Evolutionary conservation across 2,329 filamentous ascomycete species (phyloP), one percentile per base, ranked within the genome.

Genomic region (Fusarium paranaense): DNA sequence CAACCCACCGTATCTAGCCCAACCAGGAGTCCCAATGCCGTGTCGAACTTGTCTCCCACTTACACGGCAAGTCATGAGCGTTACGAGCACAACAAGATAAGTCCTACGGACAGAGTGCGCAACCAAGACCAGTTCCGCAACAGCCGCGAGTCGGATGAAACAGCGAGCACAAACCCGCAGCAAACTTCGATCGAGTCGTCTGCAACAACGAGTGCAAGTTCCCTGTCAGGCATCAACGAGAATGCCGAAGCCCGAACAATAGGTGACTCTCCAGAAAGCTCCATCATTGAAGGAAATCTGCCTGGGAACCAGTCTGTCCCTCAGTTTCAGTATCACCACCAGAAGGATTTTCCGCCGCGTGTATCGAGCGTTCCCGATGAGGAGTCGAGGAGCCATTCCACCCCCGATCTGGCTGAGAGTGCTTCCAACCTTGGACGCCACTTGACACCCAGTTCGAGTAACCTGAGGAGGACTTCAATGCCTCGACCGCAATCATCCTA

Each of bases 401-500:
- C 83, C 60, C 86, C 88, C 2, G 88, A 90, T 65, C 80, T 89
- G 50, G 80, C 82, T 6, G 90, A 92, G 35, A 83, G 85, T 64
- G 86, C 82, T 33, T 81, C 85, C 4, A 83, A 85, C 37, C 87
- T 90, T 69, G 89, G 90, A 72, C 90, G 91, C 56, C 90, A 92
- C 80, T 83, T 94, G 38, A 91, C 91, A 4, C 91, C 89, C 27
- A 90, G 83, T 52, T 87, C 88, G 14, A 84, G 86, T 77, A 85
- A 86, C 77, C 85, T 88, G 74, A 85, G 87, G 77, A 85, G 90
- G 78, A 90, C 86, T 68, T 90, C 90, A 16, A 80, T 93, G 71
- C 88, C 89, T 45, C 89, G 95, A 61, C 95, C 95, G 6, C 88
- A 88, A 27, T 98, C 95, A 14, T 87, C 92, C 6, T 95, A 95